Evolutionary conservation across 257 asterid species (phyloP).

Genomic region (Verbena officinalis): DNA sequence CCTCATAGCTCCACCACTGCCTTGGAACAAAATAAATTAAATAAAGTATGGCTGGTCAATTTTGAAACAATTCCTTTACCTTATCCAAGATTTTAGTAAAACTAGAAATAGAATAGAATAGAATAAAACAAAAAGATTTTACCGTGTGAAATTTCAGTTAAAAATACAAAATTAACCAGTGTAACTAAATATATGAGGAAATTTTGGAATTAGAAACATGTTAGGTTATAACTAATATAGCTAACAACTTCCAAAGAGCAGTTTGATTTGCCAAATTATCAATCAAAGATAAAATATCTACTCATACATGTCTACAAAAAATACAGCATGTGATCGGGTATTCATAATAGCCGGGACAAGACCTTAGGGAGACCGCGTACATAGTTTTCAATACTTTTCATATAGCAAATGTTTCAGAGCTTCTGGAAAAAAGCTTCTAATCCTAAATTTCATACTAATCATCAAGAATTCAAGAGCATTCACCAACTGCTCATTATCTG

Average conservation of each 20-base stretch:
- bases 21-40: too few relatives aligned
- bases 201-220: too few relatives aligned
- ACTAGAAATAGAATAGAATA: too few relatives aligned
- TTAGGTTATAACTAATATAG: too few relatives aligned
- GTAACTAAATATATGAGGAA: too few relatives aligned
- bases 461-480: not conserved
- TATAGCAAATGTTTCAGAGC: conserved; percentile 10
- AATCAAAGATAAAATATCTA: not conserved
- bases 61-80: too few relatives aligned
- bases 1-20: too few relatives aligned
- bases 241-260: not conserved
- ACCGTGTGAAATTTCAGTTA: too few relatives aligned
- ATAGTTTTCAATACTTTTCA: conserved; percentile 16
- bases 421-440: not conserved
- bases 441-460: conserved; percentile 13
- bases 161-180: too few relatives aligned
- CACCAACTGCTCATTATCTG: not conserved
- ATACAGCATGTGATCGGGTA: not conserved
- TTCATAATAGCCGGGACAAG: conserved; percentile 1
- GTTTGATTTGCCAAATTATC: not conserved
- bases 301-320: not conserved
- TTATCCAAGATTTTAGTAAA: too few relatives aligned
- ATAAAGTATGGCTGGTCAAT: too few relatives aligned
- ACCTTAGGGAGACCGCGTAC: not conserved
- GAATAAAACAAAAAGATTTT: too few relatives aligned